phyloP scores from a whole-genome alignment of 2,329 filamentous ascomycete species.

The Zymoseptoria brevis region DNA sequence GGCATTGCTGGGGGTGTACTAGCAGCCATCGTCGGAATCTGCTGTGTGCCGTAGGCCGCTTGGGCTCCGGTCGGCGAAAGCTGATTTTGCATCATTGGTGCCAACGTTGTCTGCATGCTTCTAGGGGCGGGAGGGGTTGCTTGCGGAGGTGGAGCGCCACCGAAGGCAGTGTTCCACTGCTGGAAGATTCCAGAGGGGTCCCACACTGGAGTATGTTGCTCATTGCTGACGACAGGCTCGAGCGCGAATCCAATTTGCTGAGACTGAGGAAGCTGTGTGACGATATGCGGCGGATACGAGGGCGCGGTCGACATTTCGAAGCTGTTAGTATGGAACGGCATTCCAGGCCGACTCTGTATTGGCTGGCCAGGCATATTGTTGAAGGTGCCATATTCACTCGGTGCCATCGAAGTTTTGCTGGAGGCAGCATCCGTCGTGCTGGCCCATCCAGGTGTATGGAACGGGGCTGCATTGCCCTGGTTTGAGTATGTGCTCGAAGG shows the following conservation, averaged over 20 bases:
- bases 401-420: slow-evolving; percentile 19
- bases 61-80: slow-evolving; percentile 22
- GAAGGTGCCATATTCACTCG: slow-evolving; percentile 19
- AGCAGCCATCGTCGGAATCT: slow-evolving; percentile 13
- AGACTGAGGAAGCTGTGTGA: slow-evolving; percentile 18
- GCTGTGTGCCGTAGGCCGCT: slow-evolving; percentile 17
- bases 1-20: slow-evolving; percentile 18
- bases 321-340: slow-evolving; percentile 14
- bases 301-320: slow-evolving; percentile 15
- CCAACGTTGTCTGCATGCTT: slow-evolving; percentile 15
- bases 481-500: slow-evolving; percentile 12
- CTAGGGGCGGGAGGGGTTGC: slow-evolving; percentile 34
- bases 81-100: slow-evolving; percentile 30
- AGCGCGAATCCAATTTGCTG: slow-evolving; percentile 18
- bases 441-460: slow-evolving; percentile 14
- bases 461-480: slow-evolving; percentile 7
- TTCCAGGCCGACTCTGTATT: slow-evolving; percentile 10
- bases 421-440: slow-evolving; percentile 13
- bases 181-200: slow-evolving; percentile 43
- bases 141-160: slow-evolving; percentile 51
- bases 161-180: slow-evolving; percentile 93
- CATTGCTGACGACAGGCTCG: slow-evolving; percentile 23
- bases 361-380: slow-evolving; percentile 13
- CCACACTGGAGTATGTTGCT: slow-evolving; percentile 25
- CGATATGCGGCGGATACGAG: slow-evolving; percentile 14